These are phyloP conservation scores for Vigna radiata DNA, from an alignment of 306 rosid species.

Conservation along the genomic window DNA sequence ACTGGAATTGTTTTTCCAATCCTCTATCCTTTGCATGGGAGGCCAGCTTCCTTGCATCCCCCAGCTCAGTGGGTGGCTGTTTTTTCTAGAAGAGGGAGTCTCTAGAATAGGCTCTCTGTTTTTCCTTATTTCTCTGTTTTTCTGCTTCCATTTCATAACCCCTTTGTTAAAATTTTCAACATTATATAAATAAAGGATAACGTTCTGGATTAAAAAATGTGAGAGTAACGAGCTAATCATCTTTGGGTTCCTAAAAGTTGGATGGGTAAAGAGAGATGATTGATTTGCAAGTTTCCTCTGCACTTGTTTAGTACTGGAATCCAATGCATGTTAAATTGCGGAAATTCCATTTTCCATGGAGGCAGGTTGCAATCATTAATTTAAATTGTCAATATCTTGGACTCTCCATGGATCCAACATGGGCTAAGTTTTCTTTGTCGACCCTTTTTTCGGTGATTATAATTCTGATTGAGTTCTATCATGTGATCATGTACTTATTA, in stretches of 20 bases:
- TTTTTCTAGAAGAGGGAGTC: not conserved
- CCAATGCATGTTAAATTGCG: not conserved
- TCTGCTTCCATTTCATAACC: not conserved
- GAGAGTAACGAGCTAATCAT: slow-evolving; percentile 1
- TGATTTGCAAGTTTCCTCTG: slow-evolving; percentile 2
- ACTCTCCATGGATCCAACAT: not conserved
- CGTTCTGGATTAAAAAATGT: slow-evolving; percentile 7
- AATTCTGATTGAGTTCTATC: slow-evolving; percentile 26
- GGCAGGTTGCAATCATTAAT: slow-evolving; percentile 16
- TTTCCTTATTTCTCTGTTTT: not conserved
- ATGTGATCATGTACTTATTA: not conserved
- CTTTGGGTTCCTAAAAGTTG: slow-evolving; percentile 9
- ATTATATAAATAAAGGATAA: slow-evolving; percentile 4
- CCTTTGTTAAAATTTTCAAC: not conserved
- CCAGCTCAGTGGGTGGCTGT: not conserved
- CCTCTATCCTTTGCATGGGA: slow-evolving; percentile 13
- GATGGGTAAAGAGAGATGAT: not conserved
- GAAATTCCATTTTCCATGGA: slow-evolving; percentile 9
- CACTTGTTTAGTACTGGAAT: slow-evolving; percentile 23
- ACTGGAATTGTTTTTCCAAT: not conserved
- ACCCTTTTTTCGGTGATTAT: slow-evolving; percentile 17
- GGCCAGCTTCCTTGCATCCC: not conserved
- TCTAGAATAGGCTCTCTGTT: not conserved
- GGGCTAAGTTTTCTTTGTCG: slow-evolving; percentile 25
- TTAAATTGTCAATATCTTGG: slow-evolving; percentile 25